A percentile compares a stretch with the other conserved stretches of the same genome.
Conservation (phyloP, 345 rosid species). For the Citrus mangshanensis region DNA sequence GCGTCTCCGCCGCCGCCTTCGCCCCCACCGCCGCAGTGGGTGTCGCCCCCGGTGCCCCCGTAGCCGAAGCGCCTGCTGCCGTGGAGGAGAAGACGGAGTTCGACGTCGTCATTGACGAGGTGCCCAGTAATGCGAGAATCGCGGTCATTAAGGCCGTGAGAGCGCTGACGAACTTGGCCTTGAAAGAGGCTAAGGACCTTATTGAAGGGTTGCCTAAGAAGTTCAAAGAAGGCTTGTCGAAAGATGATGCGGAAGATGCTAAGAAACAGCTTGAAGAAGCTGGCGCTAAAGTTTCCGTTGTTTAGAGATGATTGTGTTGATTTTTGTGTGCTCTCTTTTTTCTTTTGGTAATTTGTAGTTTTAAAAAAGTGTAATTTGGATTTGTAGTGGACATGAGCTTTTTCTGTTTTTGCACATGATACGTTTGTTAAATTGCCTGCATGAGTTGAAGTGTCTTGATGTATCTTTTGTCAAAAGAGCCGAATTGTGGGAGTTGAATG, state of each 20-base stretch:
- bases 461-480: neutral
- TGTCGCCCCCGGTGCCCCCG: constrained; percentile 33
- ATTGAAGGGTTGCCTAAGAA: constrained; percentile 89
- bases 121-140: constrained; percentile 68
- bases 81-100: constrained; percentile 81
- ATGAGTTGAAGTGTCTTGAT: neutral
- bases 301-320: constrained; percentile 11
- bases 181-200: constrained; percentile 88
- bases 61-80: constrained; percentile 30
- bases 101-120: constrained; percentile 76
- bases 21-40: constrained; percentile 56
- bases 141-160: constrained; percentile 81
- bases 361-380: neutral
- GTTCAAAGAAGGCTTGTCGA: constrained; percentile 65
- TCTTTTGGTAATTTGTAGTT: neutral
- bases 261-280: constrained; percentile 89
- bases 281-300: constrained; percentile 69
- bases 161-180: constrained; percentile 68
- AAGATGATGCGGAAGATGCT: constrained; percentile 87
- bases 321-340: neutral
- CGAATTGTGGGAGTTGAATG: neutral
- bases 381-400: neutral
- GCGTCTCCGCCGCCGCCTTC: constrained; percentile 71
- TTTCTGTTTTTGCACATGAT: neutral
- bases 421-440: constrained; percentile 6